Base-by-base conservation (phyloP, 805 yeast genomes). In the Blastobotrys robertii region DNA sequence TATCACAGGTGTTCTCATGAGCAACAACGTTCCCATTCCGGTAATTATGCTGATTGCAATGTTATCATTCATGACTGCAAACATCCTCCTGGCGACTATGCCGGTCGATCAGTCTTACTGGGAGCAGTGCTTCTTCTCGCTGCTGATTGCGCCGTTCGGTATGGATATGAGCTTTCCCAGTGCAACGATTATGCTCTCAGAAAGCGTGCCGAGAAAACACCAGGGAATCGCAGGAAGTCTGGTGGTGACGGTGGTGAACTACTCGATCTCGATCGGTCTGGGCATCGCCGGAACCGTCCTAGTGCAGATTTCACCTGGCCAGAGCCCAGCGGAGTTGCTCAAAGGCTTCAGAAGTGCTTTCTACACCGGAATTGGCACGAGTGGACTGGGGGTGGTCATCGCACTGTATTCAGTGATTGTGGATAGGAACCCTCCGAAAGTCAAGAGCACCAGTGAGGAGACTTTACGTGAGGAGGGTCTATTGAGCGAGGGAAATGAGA, bases 81-180 rank as follows among this genome's bases (percentile, higher is more conserved):
- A 67, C 32, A 54, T 74, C 0, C 64, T 80, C 63, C 60, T 76
- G 13, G 70, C 79, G 1, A 65, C 74, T 0, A 67, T 76, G 40
- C 86, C 87, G 0, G 70, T 72, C 1, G 51, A 72, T 41, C 83
- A 81, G 55, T 64, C 73, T 0, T 84, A 71, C 55, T 83, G 76
- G 72, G 65, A 70, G 6, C 68, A 76, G 54, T 59, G 74, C 2
- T 69, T 83, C 53, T 77, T 80, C 2, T 70, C 73, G 28, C 66
- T 73, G 67, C 50, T 77, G 12, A 60, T 82, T 4, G 61, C 76
- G 4, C 72, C 79, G 10, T 79, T 78, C 68, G 94, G 86, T 2
- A 81, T 83, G 87, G 90, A 83, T 57, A 64, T 79, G 57, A 76
- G 84, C 22, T 83, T 81, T 58, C 90, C 92, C 0, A 79, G 88